Evolutionary conservation across 768 basidiomycete genomes (phyloP), one percentile per base, ranked within the genome.

Genomic region (Mycena capillaripes): DNA sequence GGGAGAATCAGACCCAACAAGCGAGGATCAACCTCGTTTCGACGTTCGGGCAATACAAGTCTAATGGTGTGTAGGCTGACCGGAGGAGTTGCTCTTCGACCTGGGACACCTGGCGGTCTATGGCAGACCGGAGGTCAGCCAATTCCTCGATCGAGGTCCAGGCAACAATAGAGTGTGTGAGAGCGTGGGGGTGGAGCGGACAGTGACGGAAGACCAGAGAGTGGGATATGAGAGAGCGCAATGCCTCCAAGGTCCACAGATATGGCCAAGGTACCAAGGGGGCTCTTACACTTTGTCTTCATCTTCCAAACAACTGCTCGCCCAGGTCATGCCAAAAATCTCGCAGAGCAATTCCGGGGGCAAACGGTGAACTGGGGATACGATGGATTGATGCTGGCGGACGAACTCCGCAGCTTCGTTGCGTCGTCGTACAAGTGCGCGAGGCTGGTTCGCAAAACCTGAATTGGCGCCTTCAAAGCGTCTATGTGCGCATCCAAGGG

Each of bases 261-360:
- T 27, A 7, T 46, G 60, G 40, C 40, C 60, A 2, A 61, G 29
- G 3, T 11, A 4, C 60, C 44, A 61, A 23, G 60, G 60, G 6
- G 60, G 60, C 2, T n/a, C n/a, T n/a, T 40, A 4, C 16, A 16
- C 2, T 1, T 27, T 27, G 16, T 21, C 16, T n/a, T n/a, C 9
- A 2, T 16, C 14, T 10, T 16, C 12, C 6, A 9, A 36, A 12
- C 12, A 6, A 12, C 34, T 58, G 17, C 40, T 6, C 21, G 50
- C 14, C 23, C 21, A 25, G 2, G 34, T 53, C 48, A 36, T 21
- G 3, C 8, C 1, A 50, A 64, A 64, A 2, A 64, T 64, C 36
- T 64, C 34, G 62, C 48, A 64, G 17, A 64, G 16, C 23, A 64
- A 6, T 16, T 64, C 62, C 48, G 62, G 34, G 0, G 62, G 62